A percentile compares a stretch with the other conserved stretches of the same genome.
phyloP scores from a whole-genome alignment of 1,139 yeast genomes.

The Candida mesenterica region DNA sequence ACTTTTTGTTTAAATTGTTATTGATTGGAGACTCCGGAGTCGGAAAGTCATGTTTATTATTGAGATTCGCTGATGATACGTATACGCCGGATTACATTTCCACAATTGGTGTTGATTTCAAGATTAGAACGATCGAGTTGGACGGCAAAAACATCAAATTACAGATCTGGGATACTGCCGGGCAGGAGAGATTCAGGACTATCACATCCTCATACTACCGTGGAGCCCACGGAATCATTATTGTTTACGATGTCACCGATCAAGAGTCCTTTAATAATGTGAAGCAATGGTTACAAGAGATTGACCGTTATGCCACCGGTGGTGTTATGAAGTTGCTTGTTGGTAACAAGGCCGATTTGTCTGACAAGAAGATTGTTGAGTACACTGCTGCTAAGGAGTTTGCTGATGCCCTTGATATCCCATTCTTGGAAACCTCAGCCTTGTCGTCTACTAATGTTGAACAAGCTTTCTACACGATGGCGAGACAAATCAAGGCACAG shows the following conservation, averaged over 20 bases:
- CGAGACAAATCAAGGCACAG: constrained; percentile 95
- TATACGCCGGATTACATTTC: constrained; percentile 96
- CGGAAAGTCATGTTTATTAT: constrained; percentile 91
- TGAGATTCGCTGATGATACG: constrained; percentile 96
- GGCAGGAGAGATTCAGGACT: constrained; percentile 97
- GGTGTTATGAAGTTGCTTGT: constrained; percentile 95
- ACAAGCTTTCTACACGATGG: constrained; percentile 98
- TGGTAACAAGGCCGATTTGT: constrained; percentile 94
- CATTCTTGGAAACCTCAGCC: constrained; percentile 96
- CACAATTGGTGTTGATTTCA: constrained; percentile 97
- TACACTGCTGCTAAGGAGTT: constrained; percentile 96
- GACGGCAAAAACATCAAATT: constrained; percentile 97
- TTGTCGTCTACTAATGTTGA: constrained; percentile 94
- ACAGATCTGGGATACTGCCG: constrained; percentile 99
- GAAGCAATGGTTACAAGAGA: constrained; percentile 98
- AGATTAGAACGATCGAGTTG: constrained; percentile 92
- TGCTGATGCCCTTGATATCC: constrained; percentile 94
- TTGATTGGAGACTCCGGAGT: constrained; percentile 98
- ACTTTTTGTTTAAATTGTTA: constrained; percentile 87
- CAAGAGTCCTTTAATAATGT: constrained; percentile 97
- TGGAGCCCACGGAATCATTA: constrained; percentile 98
- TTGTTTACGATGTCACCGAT: constrained; percentile 97
- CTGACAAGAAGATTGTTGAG: constrained; percentile 93
- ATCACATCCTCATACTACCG: constrained; percentile 97
- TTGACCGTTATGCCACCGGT: constrained; percentile 96